These are phyloP conservation scores for Aspergillus sclerotiicarbonarius DNA, from an alignment of 495 filamentous ascomycete genomes.

Conservation along the genomic window DNA sequence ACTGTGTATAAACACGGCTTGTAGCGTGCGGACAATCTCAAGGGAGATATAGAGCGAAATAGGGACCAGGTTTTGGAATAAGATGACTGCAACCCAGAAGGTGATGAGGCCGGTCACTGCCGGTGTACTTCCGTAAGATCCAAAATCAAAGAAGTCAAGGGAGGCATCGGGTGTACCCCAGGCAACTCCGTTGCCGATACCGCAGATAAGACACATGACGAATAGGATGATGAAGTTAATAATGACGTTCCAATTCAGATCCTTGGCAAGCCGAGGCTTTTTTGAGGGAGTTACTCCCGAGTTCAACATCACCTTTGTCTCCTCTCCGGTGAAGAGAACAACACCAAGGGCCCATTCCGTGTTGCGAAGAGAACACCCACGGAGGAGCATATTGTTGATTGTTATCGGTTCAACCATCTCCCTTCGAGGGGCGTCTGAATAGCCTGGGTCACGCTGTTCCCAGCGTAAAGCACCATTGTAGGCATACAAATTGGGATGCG, in stretches of 20 bases:
- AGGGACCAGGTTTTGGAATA: conserved; percentile 98
- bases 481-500: conserved; percentile 89
- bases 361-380: conserved; percentile 90
- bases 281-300: conserved; percentile 96
- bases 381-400: conserved; percentile 92
- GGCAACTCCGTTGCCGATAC: conserved; percentile 76
- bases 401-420: conserved; percentile 89
- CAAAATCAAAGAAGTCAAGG: conserved; percentile 80
- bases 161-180: conserved; percentile 76
- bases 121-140: conserved; percentile 74
- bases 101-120: conserved; percentile 87
- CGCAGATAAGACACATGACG: conserved; percentile 83
- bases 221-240: conserved; percentile 94
- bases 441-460: conserved; percentile 67
- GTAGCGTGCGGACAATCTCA: conserved; percentile 89
- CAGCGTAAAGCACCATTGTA: conserved; percentile 89
- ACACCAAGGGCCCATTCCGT: conserved; percentile 96
- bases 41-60: conserved; percentile 98
- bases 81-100: conserved; percentile 89
- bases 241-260: conserved; percentile 96
- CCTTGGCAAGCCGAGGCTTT: conserved; percentile 82
- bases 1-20: conserved; percentile 97
- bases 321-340: conserved; percentile 94
- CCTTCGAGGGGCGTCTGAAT: conserved; percentile 55
- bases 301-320: conserved; percentile 99